phyloP scores from a whole-genome alignment of 2,329 filamentous ascomycete species.

The Geosmithia morbida region DNA sequence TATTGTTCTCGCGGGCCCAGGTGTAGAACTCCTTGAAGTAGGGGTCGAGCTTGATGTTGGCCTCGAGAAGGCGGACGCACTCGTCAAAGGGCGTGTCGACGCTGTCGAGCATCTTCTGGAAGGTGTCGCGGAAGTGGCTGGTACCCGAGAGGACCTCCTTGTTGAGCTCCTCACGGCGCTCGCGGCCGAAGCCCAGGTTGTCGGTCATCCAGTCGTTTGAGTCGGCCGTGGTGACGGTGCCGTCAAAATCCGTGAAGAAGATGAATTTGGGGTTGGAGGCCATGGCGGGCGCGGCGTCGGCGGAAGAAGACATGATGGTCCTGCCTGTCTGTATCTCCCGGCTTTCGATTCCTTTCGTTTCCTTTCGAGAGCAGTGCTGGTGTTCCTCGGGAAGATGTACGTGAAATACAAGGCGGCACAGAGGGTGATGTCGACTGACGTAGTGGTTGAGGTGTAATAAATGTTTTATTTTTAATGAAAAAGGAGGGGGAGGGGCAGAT shows the following conservation, averaged over 20 bases:
- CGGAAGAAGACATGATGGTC: conserved; percentile 26
- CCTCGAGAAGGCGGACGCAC: conserved; percentile 63
- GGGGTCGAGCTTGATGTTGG: conserved; percentile 81
- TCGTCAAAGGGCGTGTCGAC: conserved; percentile 62
- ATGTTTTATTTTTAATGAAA: not conserved
- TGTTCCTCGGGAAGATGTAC: not conserved
- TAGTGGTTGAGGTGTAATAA: not conserved
- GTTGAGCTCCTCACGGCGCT: conserved; percentile 59
- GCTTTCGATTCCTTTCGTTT: not conserved
- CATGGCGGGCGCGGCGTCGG: conserved; percentile 38
- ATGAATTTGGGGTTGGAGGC: conserved; percentile 70
- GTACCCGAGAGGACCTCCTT: conserved; percentile 58
- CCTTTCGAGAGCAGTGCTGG: not conserved
- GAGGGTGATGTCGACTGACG: too few species aligned
- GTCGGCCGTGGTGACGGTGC: conserved; percentile 70
- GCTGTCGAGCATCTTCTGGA: conserved; percentile 85
- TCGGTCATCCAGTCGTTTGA: conserved; percentile 68
- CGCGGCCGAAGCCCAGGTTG: conserved; percentile 71
- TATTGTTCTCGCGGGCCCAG: conserved; percentile 68
- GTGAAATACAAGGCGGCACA: not conserved
- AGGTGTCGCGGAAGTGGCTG: conserved; percentile 69
- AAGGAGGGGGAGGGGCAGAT: conserved; percentile 1
- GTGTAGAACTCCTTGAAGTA: conserved; percentile 77
- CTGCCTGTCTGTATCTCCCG: not conserved
- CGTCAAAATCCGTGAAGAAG: conserved; percentile 99